These are phyloP conservation scores for Lolium perenne DNA, from an alignment of 176 grass and related monocot species.

Conservation along the genomic window DNA sequence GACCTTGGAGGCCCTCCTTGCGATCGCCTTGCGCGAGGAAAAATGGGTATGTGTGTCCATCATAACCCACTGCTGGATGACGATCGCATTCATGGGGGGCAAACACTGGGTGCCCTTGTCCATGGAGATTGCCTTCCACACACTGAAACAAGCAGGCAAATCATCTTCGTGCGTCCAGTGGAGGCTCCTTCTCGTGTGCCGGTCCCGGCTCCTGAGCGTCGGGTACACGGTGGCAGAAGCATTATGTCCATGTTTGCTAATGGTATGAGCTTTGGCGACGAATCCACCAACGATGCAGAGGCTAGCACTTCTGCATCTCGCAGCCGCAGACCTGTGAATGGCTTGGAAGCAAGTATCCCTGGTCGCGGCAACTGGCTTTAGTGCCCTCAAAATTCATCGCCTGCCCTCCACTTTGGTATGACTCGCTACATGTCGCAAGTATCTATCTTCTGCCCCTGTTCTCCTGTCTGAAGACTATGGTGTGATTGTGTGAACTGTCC, in stretches of 20 bases:
- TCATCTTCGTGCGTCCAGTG: constrained; percentile 29
- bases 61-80: constrained; percentile 63
- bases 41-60: constrained; percentile 53
- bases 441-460: background rate
- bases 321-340: constrained; percentile 32
- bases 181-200: background rate
- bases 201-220: constrained; percentile 41
- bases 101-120: background rate
- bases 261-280: constrained; percentile 28
- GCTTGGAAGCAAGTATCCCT: background rate
- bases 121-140: constrained; percentile 18
- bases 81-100: constrained; percentile 55
- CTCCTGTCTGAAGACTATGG: constrained; percentile 11
- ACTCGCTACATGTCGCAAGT: constrained; percentile 10
- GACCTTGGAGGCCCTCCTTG: constrained; percentile 46
- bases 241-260: constrained; percentile 56
- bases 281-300: background rate
- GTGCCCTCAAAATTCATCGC: background rate
- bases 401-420: background rate
- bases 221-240: constrained; percentile 69
- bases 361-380: constrained; percentile 48
- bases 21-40: constrained; percentile 66
- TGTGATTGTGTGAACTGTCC: constrained; percentile 30
- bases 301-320: constrained; percentile 24
- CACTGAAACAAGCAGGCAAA: constrained; percentile 31